These are phyloP conservation scores for Monilinia laxa DNA, from an alignment of 2,329 filamentous ascomycete species.

Conservation along the genomic window DNA sequence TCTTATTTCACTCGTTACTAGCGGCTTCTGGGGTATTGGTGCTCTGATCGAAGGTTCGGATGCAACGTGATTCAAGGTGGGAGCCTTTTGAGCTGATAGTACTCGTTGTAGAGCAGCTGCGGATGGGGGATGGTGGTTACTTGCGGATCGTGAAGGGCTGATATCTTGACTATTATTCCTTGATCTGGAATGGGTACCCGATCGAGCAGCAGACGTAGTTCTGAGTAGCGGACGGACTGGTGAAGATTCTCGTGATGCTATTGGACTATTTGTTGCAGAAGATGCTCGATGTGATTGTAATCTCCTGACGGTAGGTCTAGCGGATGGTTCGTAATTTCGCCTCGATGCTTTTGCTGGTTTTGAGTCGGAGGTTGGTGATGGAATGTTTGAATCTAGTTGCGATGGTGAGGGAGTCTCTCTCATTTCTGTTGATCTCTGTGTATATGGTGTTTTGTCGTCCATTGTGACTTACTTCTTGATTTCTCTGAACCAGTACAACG, in stretches of 20 bases:
- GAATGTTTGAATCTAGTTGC: conserved; percentile 17
- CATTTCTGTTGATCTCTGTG: conserved; percentile 16
- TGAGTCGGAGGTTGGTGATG: conserved; percentile 10
- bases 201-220: conserved; percentile 31
- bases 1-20: conserved; percentile 51
- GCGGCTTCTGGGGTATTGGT: conserved; percentile 63
- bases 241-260: conserved; percentile 50
- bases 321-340: conserved; percentile 32
- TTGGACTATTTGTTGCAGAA: conserved; percentile 47
- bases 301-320: conserved; percentile 33
- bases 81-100: conserved; percentile 63
- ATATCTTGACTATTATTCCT: conserved; percentile 67
- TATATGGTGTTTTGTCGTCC: conserved; percentile 15
- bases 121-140: conserved; percentile 56
- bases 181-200: conserved; percentile 49
- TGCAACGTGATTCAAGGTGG: conserved; percentile 59
- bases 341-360: conserved; percentile 22
- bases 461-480: conserved; percentile 21
- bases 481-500: conserved; percentile 15
- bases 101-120: conserved; percentile 64
- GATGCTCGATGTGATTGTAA: conserved; percentile 34
- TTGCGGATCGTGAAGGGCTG: conserved; percentile 57
- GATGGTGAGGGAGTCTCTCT: conserved; percentile 13
- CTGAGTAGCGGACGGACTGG: conserved; percentile 41
- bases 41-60: conserved; percentile 62